These are phyloP conservation scores for Mycena polygramma DNA, from an alignment of 768 basidiomycete species.

Conservation along the genomic window DNA sequence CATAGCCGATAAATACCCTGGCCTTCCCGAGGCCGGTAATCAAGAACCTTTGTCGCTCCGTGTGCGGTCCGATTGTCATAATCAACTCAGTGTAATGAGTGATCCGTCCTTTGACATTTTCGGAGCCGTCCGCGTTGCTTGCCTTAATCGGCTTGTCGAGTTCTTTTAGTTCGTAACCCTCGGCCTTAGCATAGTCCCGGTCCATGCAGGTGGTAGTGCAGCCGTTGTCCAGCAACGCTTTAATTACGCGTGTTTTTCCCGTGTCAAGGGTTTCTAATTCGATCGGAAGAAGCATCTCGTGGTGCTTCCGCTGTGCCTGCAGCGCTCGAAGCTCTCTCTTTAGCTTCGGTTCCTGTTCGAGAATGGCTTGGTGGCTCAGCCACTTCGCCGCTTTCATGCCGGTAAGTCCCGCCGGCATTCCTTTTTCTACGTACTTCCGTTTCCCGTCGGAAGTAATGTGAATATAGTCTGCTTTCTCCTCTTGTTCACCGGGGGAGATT, in stretches of 20 bases:
- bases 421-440: not conserved
- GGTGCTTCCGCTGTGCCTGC: not conserved
- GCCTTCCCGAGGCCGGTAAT: conserved; percentile 41
- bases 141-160: conserved; percentile 1
- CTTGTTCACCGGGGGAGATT: not conserved
- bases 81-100: conserved; percentile 36
- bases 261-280: conserved; percentile 1
- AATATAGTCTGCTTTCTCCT: not conserved
- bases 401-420: not conserved
- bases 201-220: conserved; percentile 26
- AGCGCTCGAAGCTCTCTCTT: not conserved
- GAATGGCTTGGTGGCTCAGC: too few relatives aligned
- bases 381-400: too few relatives aligned
- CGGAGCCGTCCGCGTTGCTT: conserved; percentile 9
- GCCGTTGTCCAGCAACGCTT: conserved; percentile 15
- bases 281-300: conserved; percentile 10
- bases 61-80: conserved; percentile 39
- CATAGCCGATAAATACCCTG: conserved; percentile 39
- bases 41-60: conserved; percentile 36
- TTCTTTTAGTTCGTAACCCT: conserved; percentile 14
- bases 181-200: conserved; percentile 13
- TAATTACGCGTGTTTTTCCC: conserved; percentile 9
- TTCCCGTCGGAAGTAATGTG: not conserved
- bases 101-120: conserved; percentile 2
- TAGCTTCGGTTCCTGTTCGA: too few relatives aligned